Percentiles rank a stretch among this genome's conserved stretches.
Evolutionary conservation across 768 basidiomycete species (phyloP).

Genomic region (Jaapia argillacea): DNA sequence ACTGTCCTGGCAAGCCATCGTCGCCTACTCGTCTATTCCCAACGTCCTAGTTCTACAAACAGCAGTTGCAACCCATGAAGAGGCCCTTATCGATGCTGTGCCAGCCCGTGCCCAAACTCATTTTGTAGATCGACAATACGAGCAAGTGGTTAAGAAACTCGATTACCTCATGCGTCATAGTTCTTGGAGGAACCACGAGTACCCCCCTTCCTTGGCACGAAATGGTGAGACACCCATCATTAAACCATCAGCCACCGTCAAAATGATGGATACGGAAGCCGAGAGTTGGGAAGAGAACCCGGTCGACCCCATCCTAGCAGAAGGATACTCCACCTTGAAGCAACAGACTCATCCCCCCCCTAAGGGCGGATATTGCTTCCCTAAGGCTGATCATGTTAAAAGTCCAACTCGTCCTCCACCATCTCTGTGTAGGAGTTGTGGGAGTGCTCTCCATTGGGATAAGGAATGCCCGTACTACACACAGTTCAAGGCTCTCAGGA

Average conservation of each 20-base stretch:
- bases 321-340: too few species aligned
- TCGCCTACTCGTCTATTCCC: constrained; percentile 2
- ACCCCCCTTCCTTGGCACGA: too few species aligned
- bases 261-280: neutral
- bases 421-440: neutral
- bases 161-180: neutral
- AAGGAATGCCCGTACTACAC: neutral
- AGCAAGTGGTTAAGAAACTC: neutral
- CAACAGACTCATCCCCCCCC: neutral
- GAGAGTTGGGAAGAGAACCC: neutral
- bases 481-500: too few species aligned
- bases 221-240: too few species aligned
- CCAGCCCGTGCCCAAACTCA: neutral
- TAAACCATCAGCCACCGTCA: too few species aligned
- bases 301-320: neutral
- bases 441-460: neutral
- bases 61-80: too few species aligned
- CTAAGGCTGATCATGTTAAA: neutral
- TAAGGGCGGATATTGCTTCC: neutral
- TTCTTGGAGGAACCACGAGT: neutral
- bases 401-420: neutral
- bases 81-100: too few species aligned
- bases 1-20: neutral
- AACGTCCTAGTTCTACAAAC: too few species aligned
- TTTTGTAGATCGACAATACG: neutral